Evolutionary conservation across 1,284 basidiomycete genomes (phyloP), one percentile per base, ranked within the genome.

Genomic region (Melampsora occidentalis): DNA sequence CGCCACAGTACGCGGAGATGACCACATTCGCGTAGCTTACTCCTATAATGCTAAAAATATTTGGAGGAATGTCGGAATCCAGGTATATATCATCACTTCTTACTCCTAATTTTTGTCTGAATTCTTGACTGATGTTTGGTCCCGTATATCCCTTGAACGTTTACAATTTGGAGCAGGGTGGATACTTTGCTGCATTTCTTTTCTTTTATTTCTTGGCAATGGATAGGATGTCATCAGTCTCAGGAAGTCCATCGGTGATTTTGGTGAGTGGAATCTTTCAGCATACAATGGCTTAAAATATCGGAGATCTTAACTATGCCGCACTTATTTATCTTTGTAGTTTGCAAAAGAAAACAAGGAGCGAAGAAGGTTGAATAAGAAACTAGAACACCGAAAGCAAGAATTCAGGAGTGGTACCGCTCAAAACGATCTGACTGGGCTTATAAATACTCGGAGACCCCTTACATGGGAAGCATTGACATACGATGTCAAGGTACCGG

Each of bases 401-500:
- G 65, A 48, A 25, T 66, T 66, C 35, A 39, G 33, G 10, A 35
- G 10, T 12, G 64, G 64, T 5, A 66, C 31, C 20, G 35, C 25
- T n/a, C 14, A 28, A 14, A 39, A 66, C 48, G n/a, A 66, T 48
- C n/a, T 66, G 16, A n/a, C 64, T n/a, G 39, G 64, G 14, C 28
- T 66, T 28, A 22, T 48, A n/a, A 18, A 1, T n/a, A 85, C 90
- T 78, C 84, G 86, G 69, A 79, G 83, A 71, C 83, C 84, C 0
- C 84, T 86, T 79, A 86, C 85, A 25, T 86, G 85, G 85, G 83
- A 84, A 69, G 82, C 80, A 35, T 81, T 85, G 68, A 78, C 62
- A n/a, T 86, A 86, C 80, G 83, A 81, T 49, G 85, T 86, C 20
- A 86, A 86, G 2, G 85, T 87, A 63, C 84, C 84, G 6, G 88